Conservation (phyloP, 2,329 filamentous ascomycete species). For the Trichophyton rubrum region DNA sequence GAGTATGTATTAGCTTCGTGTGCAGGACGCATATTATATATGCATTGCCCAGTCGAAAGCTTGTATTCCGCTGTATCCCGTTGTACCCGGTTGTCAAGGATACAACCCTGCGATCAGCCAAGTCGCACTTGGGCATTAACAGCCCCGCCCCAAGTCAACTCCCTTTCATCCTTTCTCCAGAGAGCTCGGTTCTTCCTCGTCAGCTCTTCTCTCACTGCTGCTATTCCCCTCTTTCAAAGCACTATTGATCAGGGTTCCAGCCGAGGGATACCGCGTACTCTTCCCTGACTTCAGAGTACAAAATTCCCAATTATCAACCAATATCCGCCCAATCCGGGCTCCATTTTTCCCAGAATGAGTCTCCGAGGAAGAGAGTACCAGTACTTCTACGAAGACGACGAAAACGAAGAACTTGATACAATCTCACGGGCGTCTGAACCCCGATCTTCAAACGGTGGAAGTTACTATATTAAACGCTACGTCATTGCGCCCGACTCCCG, state of each 20-base stretch:
- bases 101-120: neutral
- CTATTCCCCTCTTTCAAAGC: neutral
- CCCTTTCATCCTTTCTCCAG: neutral
- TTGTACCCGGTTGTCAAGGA: neutral
- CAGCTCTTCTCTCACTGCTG: neutral
- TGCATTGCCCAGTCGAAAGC: neutral
- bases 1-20: neutral
- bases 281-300: neutral
- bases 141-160: neutral
- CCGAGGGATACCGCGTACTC: neutral
- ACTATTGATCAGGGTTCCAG: neutral
- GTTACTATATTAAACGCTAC: slow-evolving; percentile 39
- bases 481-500: slow-evolving; percentile 28
- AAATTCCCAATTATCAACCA: neutral
- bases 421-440: neutral
- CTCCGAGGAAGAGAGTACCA: neutral
- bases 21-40: neutral
- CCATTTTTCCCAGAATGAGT: neutral
- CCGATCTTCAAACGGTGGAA: neutral
- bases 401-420: neutral
- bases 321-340: neutral
- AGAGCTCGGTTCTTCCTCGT: neutral
- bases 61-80: neutral
- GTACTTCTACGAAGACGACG: neutral
- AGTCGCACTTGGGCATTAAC: neutral